phyloP scores from a whole-genome alignment of 768 basidiomycete genomes.

The Pulveroboletus ravenelii region DNA sequence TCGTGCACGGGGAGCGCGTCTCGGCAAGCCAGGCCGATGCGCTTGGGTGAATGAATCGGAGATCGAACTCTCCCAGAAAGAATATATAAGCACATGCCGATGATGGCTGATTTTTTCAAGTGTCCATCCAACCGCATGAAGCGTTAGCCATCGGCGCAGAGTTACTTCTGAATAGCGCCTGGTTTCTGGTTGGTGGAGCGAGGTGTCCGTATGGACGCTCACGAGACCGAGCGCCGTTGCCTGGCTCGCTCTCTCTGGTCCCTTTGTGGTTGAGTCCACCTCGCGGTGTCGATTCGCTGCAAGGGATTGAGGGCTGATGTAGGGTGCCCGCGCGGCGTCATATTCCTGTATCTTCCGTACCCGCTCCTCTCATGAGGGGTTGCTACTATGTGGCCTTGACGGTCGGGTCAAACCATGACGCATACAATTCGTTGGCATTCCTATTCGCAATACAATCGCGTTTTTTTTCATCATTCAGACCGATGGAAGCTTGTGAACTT shows the following conservation, averaged over 20 bases:
- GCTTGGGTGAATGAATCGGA: conserved; percentile 22
- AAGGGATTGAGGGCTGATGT: conserved; percentile 40
- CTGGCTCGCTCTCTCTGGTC: conserved; percentile 34
- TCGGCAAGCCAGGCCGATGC: conserved; percentile 10
- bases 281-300: conserved; percentile 51
- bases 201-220: conserved; percentile 52
- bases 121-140: conserved; percentile 70
- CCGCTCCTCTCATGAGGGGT: conserved; percentile 29
- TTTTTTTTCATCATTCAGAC: neutral
- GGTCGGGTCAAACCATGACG: conserved; percentile 82
- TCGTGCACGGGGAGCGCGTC: conserved; percentile 15
- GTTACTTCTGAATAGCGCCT: conserved; percentile 50
- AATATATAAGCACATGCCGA: conserved; percentile 28
- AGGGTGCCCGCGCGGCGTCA: conserved; percentile 53
- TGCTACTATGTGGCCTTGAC: conserved; percentile 65
- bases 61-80: conserved; percentile 18
- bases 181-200: conserved; percentile 76
- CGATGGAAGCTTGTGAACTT: too few relatives aligned
- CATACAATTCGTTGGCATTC: conserved; percentile 38
- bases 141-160: conserved; percentile 50
- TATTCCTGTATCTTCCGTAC: conserved; percentile 82
- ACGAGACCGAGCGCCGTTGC: conserved; percentile 41
- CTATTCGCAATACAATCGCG: neutral
- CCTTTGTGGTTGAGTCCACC: conserved; percentile 43
- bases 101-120: conserved; percentile 32